Evolutionary conservation across 179 eudicot genomes (phyloP).

Genomic region (Amaranthus tricolor): DNA sequence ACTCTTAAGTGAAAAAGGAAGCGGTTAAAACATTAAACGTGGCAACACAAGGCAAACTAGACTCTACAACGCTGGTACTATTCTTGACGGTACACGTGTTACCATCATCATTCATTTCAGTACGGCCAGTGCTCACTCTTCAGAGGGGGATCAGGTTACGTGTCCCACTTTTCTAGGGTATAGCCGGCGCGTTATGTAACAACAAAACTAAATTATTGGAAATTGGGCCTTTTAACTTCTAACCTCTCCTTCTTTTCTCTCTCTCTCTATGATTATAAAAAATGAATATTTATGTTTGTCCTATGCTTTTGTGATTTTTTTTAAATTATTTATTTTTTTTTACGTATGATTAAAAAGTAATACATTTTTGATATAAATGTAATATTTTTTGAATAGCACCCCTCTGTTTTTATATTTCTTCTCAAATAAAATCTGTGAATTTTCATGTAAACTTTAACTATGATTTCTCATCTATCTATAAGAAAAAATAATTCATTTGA

Average conservation of each 20-base stretch:
- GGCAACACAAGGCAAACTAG: constrained; percentile 6
- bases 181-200: constrained; percentile 21
- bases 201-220: constrained; percentile 19
- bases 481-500: no score
- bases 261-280: no score
- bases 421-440: no score
- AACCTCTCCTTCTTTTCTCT: constrained; percentile 9
- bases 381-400: no score
- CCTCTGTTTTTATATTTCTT: no score
- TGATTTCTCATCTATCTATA: no score
- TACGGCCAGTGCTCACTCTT: constrained; percentile 3
- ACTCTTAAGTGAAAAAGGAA: no score
- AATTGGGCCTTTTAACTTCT: constrained; percentile 16
- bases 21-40: constrained; percentile 14
- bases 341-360: no score
- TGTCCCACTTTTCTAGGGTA: constrained; percentile 31
- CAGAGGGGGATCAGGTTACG: background rate
- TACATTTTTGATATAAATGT: no score
- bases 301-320: background rate
- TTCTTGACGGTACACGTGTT: constrained; percentile 21
- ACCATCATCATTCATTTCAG: background rate
- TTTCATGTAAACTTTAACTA: no score
- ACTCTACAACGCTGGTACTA: constrained; percentile 25
- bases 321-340: background rate
- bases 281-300: background rate